Base-by-base conservation (phyloP, 495 filamentous ascomycete species). In the Polyplosphaeria fusca region DNA sequence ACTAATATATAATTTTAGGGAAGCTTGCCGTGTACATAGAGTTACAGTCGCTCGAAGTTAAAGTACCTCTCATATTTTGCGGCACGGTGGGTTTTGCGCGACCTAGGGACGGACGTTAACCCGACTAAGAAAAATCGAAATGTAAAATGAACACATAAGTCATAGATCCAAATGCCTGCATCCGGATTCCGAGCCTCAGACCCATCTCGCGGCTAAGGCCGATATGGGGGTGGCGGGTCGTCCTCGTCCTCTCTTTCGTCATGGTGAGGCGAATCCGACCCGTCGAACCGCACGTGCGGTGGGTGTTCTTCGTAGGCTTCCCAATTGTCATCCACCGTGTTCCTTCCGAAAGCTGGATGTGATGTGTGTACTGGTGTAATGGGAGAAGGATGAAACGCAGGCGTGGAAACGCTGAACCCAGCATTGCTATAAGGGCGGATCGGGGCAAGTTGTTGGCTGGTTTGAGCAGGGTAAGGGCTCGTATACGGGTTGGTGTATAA, bases 221-320 rank as follows among this genome's bases (percentile, higher is more conserved):
- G 20, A 39, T 62, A 62, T 2, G 59, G 59, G 30, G 59, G 59
- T 30, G 59, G 59, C 13, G 59, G 52, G 27, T 62, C 51, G 43
- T 55, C 52, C 14, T 55, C 51, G 2, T 40, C 38, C 1, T 51
- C n/a, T n/a, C n/a, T 39, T 14, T 53, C 39, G 16, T 23, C 58
- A 7, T 18, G 41, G 23, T 40, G 40, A 24, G 27, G 12, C 2
- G 40, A 9, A 3, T 26, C 27, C 0, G 48, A 35, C 12, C 22
- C 24, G 13, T 32, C 44, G 19, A 49, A 44, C 19, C 35, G 35
- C 50, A 43, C 44, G 16, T 42, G 51, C 5, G 40, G 30, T 5
- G 42, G 26, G 11, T 41, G 43, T 45, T 22, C 38, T 19, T 27
- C 51, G 45, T 61, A 55, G 11, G 24, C 46, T 30, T 61, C 58